Conservation (phyloP, 2,329 filamentous ascomycete genomes). For the Scedosporium dehoogii region DNA sequence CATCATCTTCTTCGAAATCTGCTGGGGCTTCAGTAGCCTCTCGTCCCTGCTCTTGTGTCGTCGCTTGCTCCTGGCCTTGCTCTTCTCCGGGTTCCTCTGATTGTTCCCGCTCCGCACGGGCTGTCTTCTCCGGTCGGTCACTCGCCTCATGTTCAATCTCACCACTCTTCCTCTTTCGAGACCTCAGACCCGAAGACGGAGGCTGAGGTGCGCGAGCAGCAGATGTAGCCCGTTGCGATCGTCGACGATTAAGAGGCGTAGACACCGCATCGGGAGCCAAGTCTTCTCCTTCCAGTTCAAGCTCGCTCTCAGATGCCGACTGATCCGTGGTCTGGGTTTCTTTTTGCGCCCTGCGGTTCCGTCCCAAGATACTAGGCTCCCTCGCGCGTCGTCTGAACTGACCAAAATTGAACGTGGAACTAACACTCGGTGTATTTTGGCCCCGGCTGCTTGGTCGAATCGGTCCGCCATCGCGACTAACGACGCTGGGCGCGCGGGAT, state of each 20-base stretch:
- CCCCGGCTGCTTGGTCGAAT: slow-evolving; percentile 44
- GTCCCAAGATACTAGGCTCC: slow-evolving; percentile 53
- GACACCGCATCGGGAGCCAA: slow-evolving; percentile 58
- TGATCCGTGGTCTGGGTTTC: slow-evolving; percentile 5
- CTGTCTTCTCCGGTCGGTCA: slow-evolving; percentile 26
- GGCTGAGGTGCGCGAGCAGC: neutral
- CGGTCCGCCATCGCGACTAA: slow-evolving; percentile 38
- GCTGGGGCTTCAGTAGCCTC: slow-evolving; percentile 12
- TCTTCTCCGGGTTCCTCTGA: slow-evolving; percentile 10
- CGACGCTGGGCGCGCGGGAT: slow-evolving; percentile 39
- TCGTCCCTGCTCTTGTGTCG: slow-evolving; percentile 9
- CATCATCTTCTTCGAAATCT: slow-evolving; percentile 9
- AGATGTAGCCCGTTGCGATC: slow-evolving; percentile 17
- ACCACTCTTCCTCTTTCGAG: slow-evolving; percentile 45
- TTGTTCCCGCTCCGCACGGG: slow-evolving; percentile 16
- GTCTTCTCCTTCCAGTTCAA: slow-evolving; percentile 29
- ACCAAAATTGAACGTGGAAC: slow-evolving; percentile 44
- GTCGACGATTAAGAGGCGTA: slow-evolving; percentile 49
- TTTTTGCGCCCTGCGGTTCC: slow-evolving; percentile 30
- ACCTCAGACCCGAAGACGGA: slow-evolving; percentile 7
- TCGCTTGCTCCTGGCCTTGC: slow-evolving; percentile 6
- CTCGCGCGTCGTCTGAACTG: slow-evolving; percentile 46
- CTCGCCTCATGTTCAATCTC: slow-evolving; percentile 27
- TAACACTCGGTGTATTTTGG: slow-evolving; percentile 35
- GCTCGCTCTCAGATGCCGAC: slow-evolving; percentile 28